Percentiles rank a stretch among this genome's conserved stretches.
Conservation (phyloP, 1,139 yeast species). For the Scheffersomyces cryptocercus region DNA sequence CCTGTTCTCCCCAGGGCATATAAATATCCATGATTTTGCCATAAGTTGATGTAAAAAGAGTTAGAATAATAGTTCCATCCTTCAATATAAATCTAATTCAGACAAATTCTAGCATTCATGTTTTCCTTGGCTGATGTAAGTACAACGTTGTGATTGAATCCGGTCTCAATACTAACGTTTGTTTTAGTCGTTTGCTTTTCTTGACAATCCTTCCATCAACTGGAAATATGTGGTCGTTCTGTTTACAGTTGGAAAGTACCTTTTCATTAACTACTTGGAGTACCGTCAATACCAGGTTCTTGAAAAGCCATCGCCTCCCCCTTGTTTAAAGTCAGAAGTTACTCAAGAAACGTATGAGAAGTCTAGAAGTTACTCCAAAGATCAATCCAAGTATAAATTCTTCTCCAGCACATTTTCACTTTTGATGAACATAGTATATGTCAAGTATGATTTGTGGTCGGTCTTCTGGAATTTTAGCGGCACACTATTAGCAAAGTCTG, state of each 20-base stretch:
- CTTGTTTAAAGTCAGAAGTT: slow-evolving; percentile 62
- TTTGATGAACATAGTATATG: slow-evolving; percentile 55
- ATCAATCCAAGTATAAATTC: slow-evolving; percentile 75
- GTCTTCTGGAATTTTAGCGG: slow-evolving; percentile 64
- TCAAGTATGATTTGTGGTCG: slow-evolving; percentile 68
- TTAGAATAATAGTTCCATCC: too few species aligned
- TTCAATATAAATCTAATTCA: too few species aligned
- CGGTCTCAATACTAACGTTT: slow-evolving; percentile 7
- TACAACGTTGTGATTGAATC: not conserved
- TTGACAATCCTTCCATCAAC: slow-evolving; percentile 62
- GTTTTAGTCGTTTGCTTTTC: slow-evolving; percentile 30
- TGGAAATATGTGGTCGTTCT: slow-evolving; percentile 81
- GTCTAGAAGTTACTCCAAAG: slow-evolving; percentile 77
- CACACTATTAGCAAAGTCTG: slow-evolving; percentile 30
- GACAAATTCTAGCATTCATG: slow-evolving; percentile 7
- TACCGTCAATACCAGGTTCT: slow-evolving; percentile 77
- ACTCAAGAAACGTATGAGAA: slow-evolving; percentile 73
- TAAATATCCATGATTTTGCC: too few species aligned
- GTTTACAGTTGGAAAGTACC: slow-evolving; percentile 72
- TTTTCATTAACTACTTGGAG: slow-evolving; percentile 71
- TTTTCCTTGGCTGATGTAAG: slow-evolving; percentile 23
- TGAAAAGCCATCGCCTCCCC: slow-evolving; percentile 56
- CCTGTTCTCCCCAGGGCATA: too few species aligned
- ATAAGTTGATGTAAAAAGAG: too few species aligned
- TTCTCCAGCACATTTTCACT: slow-evolving; percentile 54